Evolutionary conservation across 1,284 basidiomycete genomes (phyloP), one percentile per base, ranked within the genome.

Genomic region (Blastosporella zonata): DNA sequence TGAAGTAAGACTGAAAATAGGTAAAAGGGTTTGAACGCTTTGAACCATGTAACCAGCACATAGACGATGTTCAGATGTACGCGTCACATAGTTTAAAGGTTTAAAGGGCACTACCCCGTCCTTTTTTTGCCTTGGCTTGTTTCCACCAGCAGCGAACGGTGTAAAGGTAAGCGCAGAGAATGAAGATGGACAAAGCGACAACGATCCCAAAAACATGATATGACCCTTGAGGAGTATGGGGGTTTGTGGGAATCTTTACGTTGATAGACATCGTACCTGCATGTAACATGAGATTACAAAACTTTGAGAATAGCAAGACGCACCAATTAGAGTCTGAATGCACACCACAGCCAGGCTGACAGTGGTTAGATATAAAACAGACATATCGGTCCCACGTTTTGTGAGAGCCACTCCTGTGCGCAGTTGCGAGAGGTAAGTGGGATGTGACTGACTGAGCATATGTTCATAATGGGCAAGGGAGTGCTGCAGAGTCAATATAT

Each of bases 381-480:
- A 77, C 54, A 77, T 79, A 62, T 90, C 87, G 6, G 78, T 82
- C 3, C 78, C 78, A 5, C 76, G 73, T 62, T 85, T 84, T 1
- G 82, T 76, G 31, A 74, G 68, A 10, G 78, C 76, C 37, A 85
- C 79, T 8, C 77, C 77, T 1, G 88, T 70, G 2, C 82, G 78
- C 2, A 97, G 77, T 53, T 93, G 84, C 5, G 85, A 80, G 10
- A 96, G 71, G 65, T 96, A 97, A 0, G 84, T 84, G 1, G 89
- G 89, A 62, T 97, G 93, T 22, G 89, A 89, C 59, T 96, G 87
- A 50, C 86, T 85, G 20, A 98, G 74, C 67, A 93, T 86, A 31
- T 86, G 87, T 63, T 97, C 94, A 67, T 90, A 92, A 64, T 96
- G 88, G n/a, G 75, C 78, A 42, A 98, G 76, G 2, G 91, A 83